phyloP scores from a whole-genome alignment of 306 rosid species.

The Cicer yamashitae region DNA sequence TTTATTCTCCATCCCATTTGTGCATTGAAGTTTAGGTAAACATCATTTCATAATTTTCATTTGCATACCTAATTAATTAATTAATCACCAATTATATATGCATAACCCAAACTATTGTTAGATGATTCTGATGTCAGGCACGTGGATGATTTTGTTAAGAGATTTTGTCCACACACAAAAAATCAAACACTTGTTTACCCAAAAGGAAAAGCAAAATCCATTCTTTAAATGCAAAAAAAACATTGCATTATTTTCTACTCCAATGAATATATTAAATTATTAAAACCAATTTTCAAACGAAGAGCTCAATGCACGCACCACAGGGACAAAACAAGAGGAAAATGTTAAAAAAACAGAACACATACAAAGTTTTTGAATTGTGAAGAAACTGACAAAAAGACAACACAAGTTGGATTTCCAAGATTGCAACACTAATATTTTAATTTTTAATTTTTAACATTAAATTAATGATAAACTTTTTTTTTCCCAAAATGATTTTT shows the following conservation, averaged over 20 bases:
- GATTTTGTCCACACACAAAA: slow-evolving; percentile 26
- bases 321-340: slow-evolving; percentile 50
- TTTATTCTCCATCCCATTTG: too few species aligned
- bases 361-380: slow-evolving; percentile 61
- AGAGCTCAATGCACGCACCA: slow-evolving; percentile 43
- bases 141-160: slow-evolving; percentile 49
- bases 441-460: slow-evolving; percentile 10
- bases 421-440: slow-evolving; percentile 32
- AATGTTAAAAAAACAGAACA: slow-evolving; percentile 28
- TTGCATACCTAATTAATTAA: neutral
- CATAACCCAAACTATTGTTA: slow-evolving; percentile 31
- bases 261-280: neutral
- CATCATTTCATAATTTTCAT: too few species aligned
- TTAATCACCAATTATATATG: neutral
- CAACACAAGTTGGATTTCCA: slow-evolving; percentile 67
- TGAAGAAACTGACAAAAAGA: slow-evolving; percentile 61
- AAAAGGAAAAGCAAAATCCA: slow-evolving; percentile 34
- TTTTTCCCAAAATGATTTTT: slow-evolving; percentile 51
- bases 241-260: slow-evolving; percentile 25
- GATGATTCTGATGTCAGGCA: slow-evolving; percentile 61
- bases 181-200: slow-evolving; percentile 37
- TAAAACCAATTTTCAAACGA: neutral
- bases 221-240: slow-evolving; percentile 12
- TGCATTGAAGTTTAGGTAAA: too few species aligned
- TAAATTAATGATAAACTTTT: slow-evolving; percentile 40